phyloP scores from a whole-genome alignment of 2,329 filamentous ascomycete genomes.

The Epichloe coenophiala region DNA sequence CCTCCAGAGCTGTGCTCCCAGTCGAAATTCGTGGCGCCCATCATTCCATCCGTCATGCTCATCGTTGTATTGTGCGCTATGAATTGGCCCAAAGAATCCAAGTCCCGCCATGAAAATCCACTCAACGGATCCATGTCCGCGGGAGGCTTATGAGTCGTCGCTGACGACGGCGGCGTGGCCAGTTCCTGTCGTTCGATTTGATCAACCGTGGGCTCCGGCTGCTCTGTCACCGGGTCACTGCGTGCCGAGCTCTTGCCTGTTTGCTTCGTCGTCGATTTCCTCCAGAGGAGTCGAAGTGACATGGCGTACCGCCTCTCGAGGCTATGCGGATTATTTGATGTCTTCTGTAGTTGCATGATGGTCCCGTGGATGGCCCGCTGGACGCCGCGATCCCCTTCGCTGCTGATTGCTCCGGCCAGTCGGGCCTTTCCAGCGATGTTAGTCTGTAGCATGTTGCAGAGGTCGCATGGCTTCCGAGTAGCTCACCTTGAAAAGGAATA shows the following conservation, averaged over 20 bases:
- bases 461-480: no score
- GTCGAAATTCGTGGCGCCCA: slow-evolving; percentile 13
- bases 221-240: slow-evolving; percentile 7
- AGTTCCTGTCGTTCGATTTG: slow-evolving; percentile 10
- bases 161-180: neutral
- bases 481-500: slow-evolving; percentile 50
- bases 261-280: slow-evolving; percentile 19
- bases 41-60: slow-evolving; percentile 12
- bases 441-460: neutral
- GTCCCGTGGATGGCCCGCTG: slow-evolving; percentile 44
- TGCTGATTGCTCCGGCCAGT: slow-evolving; percentile 44
- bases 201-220: slow-evolving; percentile 12
- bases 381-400: slow-evolving; percentile 38
- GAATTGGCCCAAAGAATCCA: slow-evolving; percentile 46
- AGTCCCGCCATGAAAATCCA: slow-evolving; percentile 48
- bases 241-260: neutral
- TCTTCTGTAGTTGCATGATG: slow-evolving; percentile 44
- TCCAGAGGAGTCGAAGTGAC: slow-evolving; percentile 47
- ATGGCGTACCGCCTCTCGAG: slow-evolving; percentile 48
- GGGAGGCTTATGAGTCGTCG: neutral
- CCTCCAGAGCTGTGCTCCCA: slow-evolving; percentile 12
- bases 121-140: slow-evolving; percentile 32
- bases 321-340: slow-evolving; percentile 43
- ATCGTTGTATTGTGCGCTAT: slow-evolving; percentile 16
- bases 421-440: slow-evolving; percentile 28